These are phyloP conservation scores for Tuber melanosporum DNA, from an alignment of 495 filamentous ascomycete genomes.

Conservation along the genomic window DNA sequence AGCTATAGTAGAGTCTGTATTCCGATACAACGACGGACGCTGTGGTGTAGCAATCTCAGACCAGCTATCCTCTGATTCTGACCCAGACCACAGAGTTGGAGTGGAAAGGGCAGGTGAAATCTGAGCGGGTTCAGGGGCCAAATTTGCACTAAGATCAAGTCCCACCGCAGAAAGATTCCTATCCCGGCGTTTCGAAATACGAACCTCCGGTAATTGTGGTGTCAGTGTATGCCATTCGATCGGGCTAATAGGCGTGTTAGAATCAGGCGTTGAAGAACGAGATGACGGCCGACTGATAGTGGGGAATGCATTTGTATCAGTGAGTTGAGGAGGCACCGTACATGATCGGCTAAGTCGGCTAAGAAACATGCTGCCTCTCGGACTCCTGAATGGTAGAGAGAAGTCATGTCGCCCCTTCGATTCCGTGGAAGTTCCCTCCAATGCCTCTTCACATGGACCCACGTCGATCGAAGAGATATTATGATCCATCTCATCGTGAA, in stretches of 20 bases:
- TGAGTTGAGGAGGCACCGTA: conserved; percentile 25
- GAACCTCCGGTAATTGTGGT: conserved; percentile 16
- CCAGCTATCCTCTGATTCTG: conserved; percentile 36
- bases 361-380: conserved; percentile 18
- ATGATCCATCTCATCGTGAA: conserved; percentile 1
- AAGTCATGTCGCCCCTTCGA: conserved; percentile 32
- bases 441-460: neutral
- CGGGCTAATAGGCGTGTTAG: conserved; percentile 14
- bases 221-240: conserved; percentile 19
- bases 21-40: conserved; percentile 6
- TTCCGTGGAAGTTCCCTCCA: conserved; percentile 10
- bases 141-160: conserved; percentile 13
- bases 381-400: conserved; percentile 8
- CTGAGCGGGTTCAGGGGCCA: conserved; percentile 21
- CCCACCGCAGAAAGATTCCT: conserved; percentile 15
- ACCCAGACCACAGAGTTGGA: conserved; percentile 34
- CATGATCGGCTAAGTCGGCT: conserved; percentile 12
- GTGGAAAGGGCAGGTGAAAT: conserved; percentile 27
- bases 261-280: conserved; percentile 21
- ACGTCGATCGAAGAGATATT: neutral
- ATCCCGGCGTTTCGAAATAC: conserved; percentile 19
- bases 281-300: conserved; percentile 21
- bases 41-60: conserved; percentile 14
- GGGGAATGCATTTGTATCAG: conserved; percentile 20
- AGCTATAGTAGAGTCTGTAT: conserved; percentile 8